Evolutionary conservation across 208 protist species (phyloP), one percentile per base, ranked within the genome.

Genomic region (Acanthamoeba culbertsoni): DNA sequence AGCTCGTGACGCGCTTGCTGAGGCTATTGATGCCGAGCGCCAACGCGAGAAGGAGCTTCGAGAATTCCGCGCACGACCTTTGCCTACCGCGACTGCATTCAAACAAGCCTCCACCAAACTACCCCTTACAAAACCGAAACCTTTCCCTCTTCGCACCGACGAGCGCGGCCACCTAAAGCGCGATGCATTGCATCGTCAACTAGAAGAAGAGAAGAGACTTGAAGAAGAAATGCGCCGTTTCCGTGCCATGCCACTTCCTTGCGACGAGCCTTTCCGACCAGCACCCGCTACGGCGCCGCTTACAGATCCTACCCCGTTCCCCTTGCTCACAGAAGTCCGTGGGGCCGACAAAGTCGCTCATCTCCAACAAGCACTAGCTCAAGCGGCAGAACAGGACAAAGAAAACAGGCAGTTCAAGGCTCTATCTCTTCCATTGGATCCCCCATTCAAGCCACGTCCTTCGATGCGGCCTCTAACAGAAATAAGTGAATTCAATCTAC

Each of bases 381-480:
- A 28, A 40, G 86, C 8, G 2, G 57, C 35, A 26, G 57, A 91
- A 26, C 37, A 51, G 40, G 57, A 68, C 57, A 68, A 75, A 37
- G 57, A 75, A 42, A 73, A 51, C 10, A 33, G 57, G 18, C n/a
- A 75, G 18, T 91, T 91, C 62, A 68, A 91, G 62, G 86, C 86
- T 18, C 33, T 35, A 1, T 59, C 86, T 14, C 86, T 91, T 14
- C 86, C 86, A 8, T 37, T 26, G 35, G 42, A 28, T 40, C 37
- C 23, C 28, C 86, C 86, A 1, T 75, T 91, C 57, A 68, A 75
- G 43, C 86, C 86, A 2, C 51, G n/a, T 8, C 57, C 86, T 18
- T 75, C 37, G 1, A 48, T 12, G 14, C 37, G 59, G 0, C 86
- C 86, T 8, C 57, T 91, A 37, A 91, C 86, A 23, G 86, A 91